phyloP scores from a whole-genome alignment of 805 yeast genomes.

The Kuraishia molischiana region DNA sequence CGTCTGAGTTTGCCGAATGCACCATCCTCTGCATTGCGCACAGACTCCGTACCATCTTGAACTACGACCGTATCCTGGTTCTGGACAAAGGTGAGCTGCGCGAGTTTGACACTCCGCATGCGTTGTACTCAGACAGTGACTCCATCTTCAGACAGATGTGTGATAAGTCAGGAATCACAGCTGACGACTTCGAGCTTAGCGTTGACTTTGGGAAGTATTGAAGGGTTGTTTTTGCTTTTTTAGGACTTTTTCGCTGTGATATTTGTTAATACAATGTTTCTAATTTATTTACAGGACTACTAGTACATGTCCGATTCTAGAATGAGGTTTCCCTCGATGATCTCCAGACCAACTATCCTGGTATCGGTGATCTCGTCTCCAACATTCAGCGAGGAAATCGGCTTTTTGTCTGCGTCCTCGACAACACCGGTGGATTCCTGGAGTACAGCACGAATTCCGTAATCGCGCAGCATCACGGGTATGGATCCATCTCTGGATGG shows the following conservation, averaged over 20 bases:
- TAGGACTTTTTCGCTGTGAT: too few species aligned
- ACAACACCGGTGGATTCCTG: slow-evolving; percentile 13
- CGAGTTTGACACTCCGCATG: slow-evolving; percentile 46
- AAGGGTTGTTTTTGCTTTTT: too few species aligned
- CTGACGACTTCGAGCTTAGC: slow-evolving; percentile 27
- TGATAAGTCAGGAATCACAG: slow-evolving; percentile 32
- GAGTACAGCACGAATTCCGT: slow-evolving; percentile 10
- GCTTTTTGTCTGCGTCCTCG: slow-evolving; percentile 6
- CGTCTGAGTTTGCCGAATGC: slow-evolving; percentile 45
- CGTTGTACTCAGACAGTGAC: slow-evolving; percentile 27
- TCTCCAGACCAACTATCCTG: slow-evolving; percentile 28
- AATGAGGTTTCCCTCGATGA: slow-evolving; percentile 30
- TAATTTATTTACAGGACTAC: too few species aligned
- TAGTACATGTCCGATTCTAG: slow-evolving; percentile 16
- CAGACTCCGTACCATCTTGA: slow-evolving; percentile 51
- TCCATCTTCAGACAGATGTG: slow-evolving; percentile 46
- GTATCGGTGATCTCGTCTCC: slow-evolving; percentile 34
- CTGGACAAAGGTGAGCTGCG: slow-evolving; percentile 44
- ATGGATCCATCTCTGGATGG: slow-evolving; percentile 8
- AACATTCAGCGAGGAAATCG: slow-evolving; percentile 20
- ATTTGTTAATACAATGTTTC: too few species aligned
- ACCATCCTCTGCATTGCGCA: slow-evolving; percentile 71
- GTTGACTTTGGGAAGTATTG: too few species aligned
- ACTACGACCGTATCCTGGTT: slow-evolving; percentile 50
- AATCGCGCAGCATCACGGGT: background rate